A percentile compares a stretch with the other conserved stretches of the same genome.
phyloP scores from a whole-genome alignment of 257 asterid species.

The Vinca minor region DNA sequence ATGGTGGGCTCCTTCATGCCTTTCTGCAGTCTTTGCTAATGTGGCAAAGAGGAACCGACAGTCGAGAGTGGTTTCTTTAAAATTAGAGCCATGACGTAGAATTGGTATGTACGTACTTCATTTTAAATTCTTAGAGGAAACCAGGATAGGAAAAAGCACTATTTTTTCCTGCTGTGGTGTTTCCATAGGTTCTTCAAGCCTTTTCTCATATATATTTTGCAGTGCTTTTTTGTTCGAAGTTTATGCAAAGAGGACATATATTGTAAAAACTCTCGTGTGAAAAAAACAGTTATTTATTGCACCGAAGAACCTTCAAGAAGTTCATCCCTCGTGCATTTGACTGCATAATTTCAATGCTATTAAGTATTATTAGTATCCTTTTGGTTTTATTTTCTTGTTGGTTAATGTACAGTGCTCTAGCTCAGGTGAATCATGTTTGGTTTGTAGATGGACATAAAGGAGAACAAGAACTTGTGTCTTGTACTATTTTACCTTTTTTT shows the following conservation, averaged over 20 bases:
- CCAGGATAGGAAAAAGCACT: background rate
- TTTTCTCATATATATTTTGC: background rate
- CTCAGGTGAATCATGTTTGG: too few species aligned
- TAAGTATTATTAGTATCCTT: background rate
- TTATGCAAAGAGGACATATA: background rate
- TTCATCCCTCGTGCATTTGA: too few species aligned
- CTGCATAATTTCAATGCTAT: background rate
- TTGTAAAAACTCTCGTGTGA: background rate
- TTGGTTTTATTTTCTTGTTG: slow-evolving; percentile 1
- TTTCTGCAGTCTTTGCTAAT: slow-evolving; percentile 51
- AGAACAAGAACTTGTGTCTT: too few species aligned
- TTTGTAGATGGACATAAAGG: background rate
- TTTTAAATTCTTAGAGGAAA: background rate
- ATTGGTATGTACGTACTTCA: slow-evolving; percentile 1
- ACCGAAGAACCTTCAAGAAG: background rate
- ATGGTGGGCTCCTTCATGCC: slow-evolving; percentile 96
- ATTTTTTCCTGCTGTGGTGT: background rate
- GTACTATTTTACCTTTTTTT: too few species aligned
- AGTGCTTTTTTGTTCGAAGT: background rate
- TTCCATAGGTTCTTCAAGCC: background rate
- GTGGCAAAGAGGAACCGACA: slow-evolving; percentile 78
- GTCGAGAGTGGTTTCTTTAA: slow-evolving; percentile 89
- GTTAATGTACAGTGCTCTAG: too few species aligned
- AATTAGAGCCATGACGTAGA: slow-evolving; percentile 71
- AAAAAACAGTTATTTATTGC: background rate